phyloP scores from a whole-genome alignment of 1,139 yeast genomes.

The Lodderomyces parapsilosis region DNA sequence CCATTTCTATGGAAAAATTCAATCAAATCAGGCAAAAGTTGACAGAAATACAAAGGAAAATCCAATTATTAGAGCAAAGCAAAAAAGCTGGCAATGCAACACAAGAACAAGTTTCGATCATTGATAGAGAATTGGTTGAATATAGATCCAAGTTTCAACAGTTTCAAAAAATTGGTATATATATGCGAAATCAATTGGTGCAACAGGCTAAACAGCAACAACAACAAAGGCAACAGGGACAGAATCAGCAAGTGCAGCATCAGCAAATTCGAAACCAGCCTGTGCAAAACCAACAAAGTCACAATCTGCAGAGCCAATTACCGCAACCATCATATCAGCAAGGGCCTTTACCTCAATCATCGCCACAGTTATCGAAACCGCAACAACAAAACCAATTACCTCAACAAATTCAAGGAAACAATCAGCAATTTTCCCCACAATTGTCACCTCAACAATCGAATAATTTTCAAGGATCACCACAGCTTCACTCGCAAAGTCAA shows the following conservation, averaged over 20 bases:
- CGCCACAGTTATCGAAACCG: background rate
- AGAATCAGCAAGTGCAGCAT: slow-evolving; percentile 9
- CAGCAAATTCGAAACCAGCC: slow-evolving; percentile 11
- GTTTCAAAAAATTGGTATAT: slow-evolving; percentile 39
- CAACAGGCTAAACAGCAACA: slow-evolving; percentile 30
- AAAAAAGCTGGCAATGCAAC: slow-evolving; percentile 24
- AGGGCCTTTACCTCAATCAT: slow-evolving; percentile 7
- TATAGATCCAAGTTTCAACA: slow-evolving; percentile 36
- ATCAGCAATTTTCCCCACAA: background rate
- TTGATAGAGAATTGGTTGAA: slow-evolving; percentile 40
- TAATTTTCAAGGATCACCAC: slow-evolving; percentile 7
- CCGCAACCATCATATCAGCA: slow-evolving; percentile 8
- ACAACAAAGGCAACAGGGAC: slow-evolving; percentile 11
- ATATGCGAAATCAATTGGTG: slow-evolving; percentile 40
- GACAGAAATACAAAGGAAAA: slow-evolving; percentile 45
- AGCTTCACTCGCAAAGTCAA: slow-evolving; percentile 8
- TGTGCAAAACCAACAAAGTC: slow-evolving; percentile 11
- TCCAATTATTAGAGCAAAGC: slow-evolving; percentile 28
- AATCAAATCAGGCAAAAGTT: slow-evolving; percentile 40
- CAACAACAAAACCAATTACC: slow-evolving; percentile 9
- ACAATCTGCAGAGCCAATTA: slow-evolving; percentile 8
- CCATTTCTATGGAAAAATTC: slow-evolving; percentile 42
- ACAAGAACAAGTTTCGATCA: slow-evolving; percentile 28
- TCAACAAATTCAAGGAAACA: slow-evolving; percentile 8
- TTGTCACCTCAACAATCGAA: slow-evolving; percentile 6